Base-by-base conservation (phyloP, 768 basidiomycete genomes). In the Gelatoporia subvermispora region DNA sequence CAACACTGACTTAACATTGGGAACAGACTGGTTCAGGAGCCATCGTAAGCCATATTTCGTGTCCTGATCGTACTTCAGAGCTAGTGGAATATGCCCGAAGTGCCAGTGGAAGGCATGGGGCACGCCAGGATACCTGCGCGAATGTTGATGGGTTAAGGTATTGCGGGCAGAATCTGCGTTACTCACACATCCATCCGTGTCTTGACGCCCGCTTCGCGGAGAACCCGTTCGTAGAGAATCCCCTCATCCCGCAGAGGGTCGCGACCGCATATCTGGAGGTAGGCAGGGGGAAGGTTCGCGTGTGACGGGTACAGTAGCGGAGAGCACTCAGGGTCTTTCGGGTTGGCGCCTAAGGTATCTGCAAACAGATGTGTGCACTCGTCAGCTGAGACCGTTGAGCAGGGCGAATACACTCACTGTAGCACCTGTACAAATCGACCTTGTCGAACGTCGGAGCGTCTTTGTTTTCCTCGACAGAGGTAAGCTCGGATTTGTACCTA, bases 221-320 rank as follows among this genome's bases (percentile, higher is more conserved):
- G 49, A 3, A 56, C 34, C 38, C 54, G 50, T 31, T 56, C 64
- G 45, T 64, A 66, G 3, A 63, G 39, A 11, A 61, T 21, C 2
- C 55, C 64, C 28, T 67, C 65, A 41, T 67, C 65, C 20, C 64
- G 54, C 23, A 64, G 37, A 7, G 59, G 58, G 42, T 67, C 64
- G 11, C 49, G 31, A 3, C 60, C 63, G 38, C 43, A 35, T 13
- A 59, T 49, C 31, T 64, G 64, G 15, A 65, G 47, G 44, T 56
- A 64, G 17, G 54, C 50, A 2, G 57, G 57, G 0, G 64, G 53
- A 8, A 65, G 47, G 8, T 50, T 56, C 15, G 41, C 47, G 48
- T 57, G 59, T 10, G 57, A 52, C n/a, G 47, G 23, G 15, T 49
- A 50, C 1, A 65, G 51, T 2, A 65, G 49, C 13, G 63, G 58